Evolutionary conservation across 352 stramenopile genomes (phyloP).

Genomic region (Phytophthora citricola): DNA sequence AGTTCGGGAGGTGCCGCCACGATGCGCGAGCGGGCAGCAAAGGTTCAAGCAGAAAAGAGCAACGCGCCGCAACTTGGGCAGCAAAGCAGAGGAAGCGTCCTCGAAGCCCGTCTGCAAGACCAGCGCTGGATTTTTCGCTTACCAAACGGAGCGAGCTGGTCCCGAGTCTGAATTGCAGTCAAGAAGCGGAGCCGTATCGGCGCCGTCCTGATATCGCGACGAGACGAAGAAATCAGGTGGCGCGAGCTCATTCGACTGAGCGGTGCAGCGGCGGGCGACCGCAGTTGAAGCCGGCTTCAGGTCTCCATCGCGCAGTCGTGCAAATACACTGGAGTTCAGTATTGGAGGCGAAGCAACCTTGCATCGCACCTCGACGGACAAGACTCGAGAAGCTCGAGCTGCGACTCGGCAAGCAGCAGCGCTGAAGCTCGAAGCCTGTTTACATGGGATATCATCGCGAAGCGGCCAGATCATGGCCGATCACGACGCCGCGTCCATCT

Average conservation of each 20-base stretch:
- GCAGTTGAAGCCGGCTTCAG: slow-evolving; percentile 2
- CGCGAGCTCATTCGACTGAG: slow-evolving; percentile 29
- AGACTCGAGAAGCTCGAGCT: background rate
- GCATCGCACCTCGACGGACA: background rate
- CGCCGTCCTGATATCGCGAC: slow-evolving; percentile 39
- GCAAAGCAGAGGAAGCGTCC: slow-evolving; percentile 4
- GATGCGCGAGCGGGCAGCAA: slow-evolving; percentile 17
- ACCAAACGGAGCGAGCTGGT: background rate
- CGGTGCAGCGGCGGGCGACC: slow-evolving; percentile 13
- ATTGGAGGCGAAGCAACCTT: background rate
- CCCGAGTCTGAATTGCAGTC: background rate
- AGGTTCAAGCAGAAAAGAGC: slow-evolving; percentile 22
- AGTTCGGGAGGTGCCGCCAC: slow-evolving; percentile 21
- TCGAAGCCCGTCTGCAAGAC: slow-evolving; percentile 6
- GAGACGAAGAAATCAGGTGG: slow-evolving; percentile 45
- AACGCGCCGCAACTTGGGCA: slow-evolving; percentile 7
- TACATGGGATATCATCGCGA: slow-evolving; percentile 37
- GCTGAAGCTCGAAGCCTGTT: background rate
- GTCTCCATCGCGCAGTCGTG: too few relatives aligned
- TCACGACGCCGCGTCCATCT: slow-evolving; percentile 29
- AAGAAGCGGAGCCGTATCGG: background rate
- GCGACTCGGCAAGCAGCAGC: background rate
- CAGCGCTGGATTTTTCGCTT: slow-evolving; percentile 25
- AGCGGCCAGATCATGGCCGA: slow-evolving; percentile 17
- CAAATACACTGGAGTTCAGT: background rate